Percentiles rank a stretch among this genome's conserved stretches.
Evolutionary conservation across 305 asterid species (phyloP).

Genomic region (Petunia hybrid): DNA sequence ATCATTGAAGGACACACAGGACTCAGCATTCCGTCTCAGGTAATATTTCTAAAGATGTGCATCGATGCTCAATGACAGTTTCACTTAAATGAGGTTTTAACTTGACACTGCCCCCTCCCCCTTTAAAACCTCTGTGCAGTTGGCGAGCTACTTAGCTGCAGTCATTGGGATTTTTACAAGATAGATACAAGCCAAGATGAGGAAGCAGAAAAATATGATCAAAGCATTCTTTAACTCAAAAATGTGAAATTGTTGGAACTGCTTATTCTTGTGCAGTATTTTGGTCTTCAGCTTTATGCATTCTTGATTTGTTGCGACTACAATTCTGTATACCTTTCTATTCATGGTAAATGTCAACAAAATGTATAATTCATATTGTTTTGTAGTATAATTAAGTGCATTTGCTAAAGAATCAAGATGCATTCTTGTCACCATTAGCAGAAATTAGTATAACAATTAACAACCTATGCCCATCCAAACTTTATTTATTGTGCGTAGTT

Average conservation of each 20-base stretch:
- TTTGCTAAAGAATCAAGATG: neutral
- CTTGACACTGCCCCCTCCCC: neutral
- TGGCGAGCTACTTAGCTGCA: constrained; percentile 76
- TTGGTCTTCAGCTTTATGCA: constrained; percentile 26
- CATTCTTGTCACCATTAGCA: neutral
- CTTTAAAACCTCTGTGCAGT: constrained; percentile 45
- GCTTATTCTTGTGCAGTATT: constrained; percentile 30
- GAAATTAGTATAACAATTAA: neutral
- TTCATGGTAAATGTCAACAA: constrained; percentile 14
- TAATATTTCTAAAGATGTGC: constrained; percentile 32
- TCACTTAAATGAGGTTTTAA: neutral
- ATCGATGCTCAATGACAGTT: constrained; percentile 19
- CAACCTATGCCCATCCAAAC: too few relatives aligned
- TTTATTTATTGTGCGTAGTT: too few relatives aligned
- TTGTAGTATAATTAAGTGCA: neutral
- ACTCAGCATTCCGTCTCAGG: constrained; percentile 73
- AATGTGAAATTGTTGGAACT: neutral
- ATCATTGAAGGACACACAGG: constrained; percentile 87
- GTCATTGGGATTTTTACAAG: constrained; percentile 54
- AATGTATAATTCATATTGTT: neutral
- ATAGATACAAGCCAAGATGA: constrained; percentile 39
- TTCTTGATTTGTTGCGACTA: constrained; percentile 4
- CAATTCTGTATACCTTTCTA: neutral
- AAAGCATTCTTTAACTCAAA: neutral
- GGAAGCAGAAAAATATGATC: neutral